Percentiles rank a stretch among this genome's conserved stretches.
phyloP scores from a whole-genome alignment of 2,329 filamentous ascomycete genomes.

The Penicillium brasilianum region DNA sequence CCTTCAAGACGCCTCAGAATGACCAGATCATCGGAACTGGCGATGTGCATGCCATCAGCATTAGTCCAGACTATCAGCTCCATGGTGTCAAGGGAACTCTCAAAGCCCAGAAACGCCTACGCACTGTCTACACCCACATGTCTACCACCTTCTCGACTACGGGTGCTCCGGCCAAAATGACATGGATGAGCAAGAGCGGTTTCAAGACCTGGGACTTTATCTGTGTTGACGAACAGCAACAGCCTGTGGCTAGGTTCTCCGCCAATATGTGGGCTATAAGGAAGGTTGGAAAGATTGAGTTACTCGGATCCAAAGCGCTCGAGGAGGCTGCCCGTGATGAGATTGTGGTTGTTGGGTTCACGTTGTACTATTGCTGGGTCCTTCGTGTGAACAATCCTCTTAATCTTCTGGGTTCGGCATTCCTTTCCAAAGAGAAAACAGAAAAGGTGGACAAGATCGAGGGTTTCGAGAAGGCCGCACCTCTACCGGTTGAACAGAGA shows the following conservation, averaged over 20 bases:
- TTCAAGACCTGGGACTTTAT: constrained; percentile 40
- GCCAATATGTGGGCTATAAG: constrained; percentile 33
- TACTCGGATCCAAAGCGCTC: constrained; percentile 27
- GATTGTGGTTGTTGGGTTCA: constrained; percentile 36
- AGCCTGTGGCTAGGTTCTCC: constrained; percentile 34
- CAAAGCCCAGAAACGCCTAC: constrained; percentile 32
- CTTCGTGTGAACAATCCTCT: constrained; percentile 31
- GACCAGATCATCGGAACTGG: constrained; percentile 29
- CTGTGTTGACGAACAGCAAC: constrained; percentile 33
- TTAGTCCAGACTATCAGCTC: constrained; percentile 33
- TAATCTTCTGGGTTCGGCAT: constrained; percentile 31
- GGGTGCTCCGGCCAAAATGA: constrained; percentile 29
- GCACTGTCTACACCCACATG: constrained; percentile 33
- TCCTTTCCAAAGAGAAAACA: constrained; percentile 17
- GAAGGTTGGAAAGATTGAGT: constrained; percentile 34
- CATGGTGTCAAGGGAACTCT: constrained; percentile 28
- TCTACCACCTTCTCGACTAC: constrained; percentile 28
- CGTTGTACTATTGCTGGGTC: constrained; percentile 35
- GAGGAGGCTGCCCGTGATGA: constrained; percentile 30
- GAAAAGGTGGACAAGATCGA: not conserved
- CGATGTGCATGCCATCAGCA: constrained; percentile 30
- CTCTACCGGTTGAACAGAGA: not conserved
- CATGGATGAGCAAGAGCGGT: constrained; percentile 32
- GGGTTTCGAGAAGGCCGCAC: not conserved
- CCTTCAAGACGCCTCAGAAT: constrained; percentile 23